A percentile compares a stretch with the other conserved stretches of the same genome.
Evolutionary conservation across 768 basidiomycete genomes (phyloP).

Genomic region (Pisolithus marmoratus): DNA sequence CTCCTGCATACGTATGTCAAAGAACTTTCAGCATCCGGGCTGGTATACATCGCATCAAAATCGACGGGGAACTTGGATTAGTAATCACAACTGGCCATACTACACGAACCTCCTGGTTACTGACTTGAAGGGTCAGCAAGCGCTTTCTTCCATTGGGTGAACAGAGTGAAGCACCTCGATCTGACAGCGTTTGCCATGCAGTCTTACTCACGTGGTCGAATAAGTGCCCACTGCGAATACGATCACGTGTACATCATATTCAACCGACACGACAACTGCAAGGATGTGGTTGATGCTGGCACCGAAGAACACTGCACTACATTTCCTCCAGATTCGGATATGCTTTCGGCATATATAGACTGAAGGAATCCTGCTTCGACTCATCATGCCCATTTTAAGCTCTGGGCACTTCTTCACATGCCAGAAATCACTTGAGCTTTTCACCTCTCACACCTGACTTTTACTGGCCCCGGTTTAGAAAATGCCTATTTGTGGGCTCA

Average conservation of each 20-base stretch:
- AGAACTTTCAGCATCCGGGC: slow-evolving; percentile 29
- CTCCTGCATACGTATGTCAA: slow-evolving; percentile 35
- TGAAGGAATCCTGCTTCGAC: slow-evolving; percentile 14
- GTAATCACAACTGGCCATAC: slow-evolving; percentile 49
- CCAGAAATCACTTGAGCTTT: slow-evolving; percentile 46
- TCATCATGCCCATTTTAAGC: slow-evolving; percentile 48
- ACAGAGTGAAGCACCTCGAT: background rate
- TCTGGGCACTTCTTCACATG: slow-evolving; percentile 52
- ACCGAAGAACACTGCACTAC: slow-evolving; percentile 12
- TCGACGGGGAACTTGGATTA: slow-evolving; percentile 57
- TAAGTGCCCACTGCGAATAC: slow-evolving; percentile 74
- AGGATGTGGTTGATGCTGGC: slow-evolving; percentile 43
- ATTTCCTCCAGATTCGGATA: slow-evolving; percentile 30
- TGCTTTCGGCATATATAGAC: slow-evolving; percentile 17
- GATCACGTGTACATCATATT: slow-evolving; percentile 66
- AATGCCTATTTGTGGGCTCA: slow-evolving; percentile 53
- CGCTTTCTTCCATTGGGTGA: background rate
- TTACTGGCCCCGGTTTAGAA: slow-evolving; percentile 44
- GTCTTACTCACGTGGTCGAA: slow-evolving; percentile 7
- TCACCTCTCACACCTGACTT: slow-evolving; percentile 61
- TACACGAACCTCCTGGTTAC: slow-evolving; percentile 58
- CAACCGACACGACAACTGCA: slow-evolving; percentile 48
- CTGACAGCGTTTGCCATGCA: background rate
- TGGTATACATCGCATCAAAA: slow-evolving; percentile 67
- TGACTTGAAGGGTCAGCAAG: slow-evolving; percentile 43